Percentiles rank a stretch among this genome's conserved stretches.
phyloP scores from a whole-genome alignment of 352 stramenopile genomes.

The Globisporangium heterothallicum region DNA sequence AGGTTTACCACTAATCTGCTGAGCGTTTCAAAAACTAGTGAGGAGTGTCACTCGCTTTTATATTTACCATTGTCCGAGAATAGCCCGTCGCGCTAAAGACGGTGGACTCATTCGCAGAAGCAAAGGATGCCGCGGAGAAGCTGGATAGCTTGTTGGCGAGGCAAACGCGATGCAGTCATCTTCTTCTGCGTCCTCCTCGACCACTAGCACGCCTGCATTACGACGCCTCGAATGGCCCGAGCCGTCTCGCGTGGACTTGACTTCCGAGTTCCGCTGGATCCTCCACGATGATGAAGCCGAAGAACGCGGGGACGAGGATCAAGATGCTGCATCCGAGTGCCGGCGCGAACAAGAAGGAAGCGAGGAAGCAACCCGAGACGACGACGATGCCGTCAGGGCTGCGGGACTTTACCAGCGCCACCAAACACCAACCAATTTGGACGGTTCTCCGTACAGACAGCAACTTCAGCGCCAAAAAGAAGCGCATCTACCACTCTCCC shows the following conservation, averaged over 20 bases:
- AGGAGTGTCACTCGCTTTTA: too few relatives aligned
- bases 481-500: conserved; percentile 22
- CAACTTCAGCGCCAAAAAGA: conserved; percentile 15
- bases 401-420: too few relatives aligned
- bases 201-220: conserved; percentile 1
- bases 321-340: conserved; percentile 7
- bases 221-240: conserved; percentile 30
- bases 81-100: too few relatives aligned
- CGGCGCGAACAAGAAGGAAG: too few relatives aligned
- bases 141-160: not conserved
- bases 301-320: conserved; percentile 4
- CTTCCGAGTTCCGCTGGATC: conserved; percentile 39
- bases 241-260: conserved; percentile 30
- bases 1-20: too few relatives aligned
- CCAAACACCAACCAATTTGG: too few relatives aligned
- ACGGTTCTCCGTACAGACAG: conserved; percentile 36
- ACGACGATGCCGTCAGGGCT: not conserved
- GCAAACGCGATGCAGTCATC: not conserved
- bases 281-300: conserved; percentile 9
- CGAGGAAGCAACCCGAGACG: too few relatives aligned
- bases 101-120: too few relatives aligned
- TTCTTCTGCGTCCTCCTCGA: not conserved
- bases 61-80: too few relatives aligned
- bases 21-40: too few relatives aligned
- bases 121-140: not conserved